Percentiles rank a stretch among this genome's conserved stretches.
Evolutionary conservation across 2,329 filamentous ascomycete species (phyloP).

Genomic region (Trichoderma cornu-damae): DNA sequence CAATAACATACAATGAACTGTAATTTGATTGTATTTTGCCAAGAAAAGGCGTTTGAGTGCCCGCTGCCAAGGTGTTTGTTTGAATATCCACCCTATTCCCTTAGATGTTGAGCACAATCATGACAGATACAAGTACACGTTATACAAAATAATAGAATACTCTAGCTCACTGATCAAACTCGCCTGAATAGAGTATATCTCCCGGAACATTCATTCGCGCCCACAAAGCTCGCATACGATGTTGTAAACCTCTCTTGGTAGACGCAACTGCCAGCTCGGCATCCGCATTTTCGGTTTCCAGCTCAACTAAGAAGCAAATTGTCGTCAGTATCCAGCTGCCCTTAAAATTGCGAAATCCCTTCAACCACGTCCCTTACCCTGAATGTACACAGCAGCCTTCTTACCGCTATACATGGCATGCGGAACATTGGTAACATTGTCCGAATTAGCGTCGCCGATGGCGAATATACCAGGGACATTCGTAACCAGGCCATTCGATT

Average conservation of each 20-base stretch:
- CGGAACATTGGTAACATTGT: slow-evolving; percentile 56
- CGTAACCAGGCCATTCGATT: slow-evolving; percentile 42
- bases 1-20: not conserved
- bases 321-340: not conserved
- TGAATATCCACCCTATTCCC: not conserved
- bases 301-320: slow-evolving; percentile 30
- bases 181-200: slow-evolving; percentile 44
- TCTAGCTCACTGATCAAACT: slow-evolving; percentile 31
- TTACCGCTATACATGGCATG: slow-evolving; percentile 58
- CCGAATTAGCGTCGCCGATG: slow-evolving; percentile 55
- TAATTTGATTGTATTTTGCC: not conserved
- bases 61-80: too few species aligned
- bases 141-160: too few species aligned
- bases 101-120: not conserved
- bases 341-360: not conserved
- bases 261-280: slow-evolving; percentile 31
- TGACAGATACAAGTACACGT: not conserved
- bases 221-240: slow-evolving; percentile 42
- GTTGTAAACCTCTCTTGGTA: slow-evolving; percentile 24
- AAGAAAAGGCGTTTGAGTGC: too few species aligned
- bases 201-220: slow-evolving; percentile 39
- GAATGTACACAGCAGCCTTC: slow-evolving; percentile 51
- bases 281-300: slow-evolving; percentile 38
- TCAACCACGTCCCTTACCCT: slow-evolving; percentile 41
- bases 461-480: slow-evolving; percentile 52